These are phyloP conservation scores for Psidium friedrichsthalianum DNA, from an alignment of 345 rosid genomes.

Conservation along the genomic window DNA sequence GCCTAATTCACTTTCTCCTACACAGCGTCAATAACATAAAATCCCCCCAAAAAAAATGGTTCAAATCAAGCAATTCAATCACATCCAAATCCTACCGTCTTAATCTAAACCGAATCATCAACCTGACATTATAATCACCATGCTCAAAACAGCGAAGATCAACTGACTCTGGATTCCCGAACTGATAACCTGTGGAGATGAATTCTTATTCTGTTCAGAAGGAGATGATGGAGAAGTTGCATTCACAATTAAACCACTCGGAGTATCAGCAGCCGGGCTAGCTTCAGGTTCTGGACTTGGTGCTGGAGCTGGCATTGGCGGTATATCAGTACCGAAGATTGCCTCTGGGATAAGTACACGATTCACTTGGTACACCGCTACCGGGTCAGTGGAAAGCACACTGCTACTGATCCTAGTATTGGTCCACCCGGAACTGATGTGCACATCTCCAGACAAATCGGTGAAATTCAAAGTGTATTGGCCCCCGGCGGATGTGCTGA, in stretches of 20 bases:
- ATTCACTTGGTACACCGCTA: slow-evolving; percentile 76
- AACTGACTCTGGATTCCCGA: slow-evolving; percentile 22
- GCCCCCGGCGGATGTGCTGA: slow-evolving; percentile 59
- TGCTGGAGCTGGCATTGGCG: slow-evolving; percentile 83
- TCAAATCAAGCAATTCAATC: slow-evolving; percentile 3
- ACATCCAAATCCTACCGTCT: background rate
- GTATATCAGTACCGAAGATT: slow-evolving; percentile 82
- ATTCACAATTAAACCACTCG: slow-evolving; percentile 18
- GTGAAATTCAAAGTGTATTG: slow-evolving; percentile 59
- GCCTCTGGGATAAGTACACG: slow-evolving; percentile 74
- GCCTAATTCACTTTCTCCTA: background rate
- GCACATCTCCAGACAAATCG: slow-evolving; percentile 51
- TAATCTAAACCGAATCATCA: background rate
- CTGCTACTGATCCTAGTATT: slow-evolving; percentile 70
- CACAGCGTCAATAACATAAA: background rate
- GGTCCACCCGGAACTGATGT: slow-evolving; percentile 64
- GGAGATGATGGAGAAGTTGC: slow-evolving; percentile 12
- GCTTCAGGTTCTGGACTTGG: slow-evolving; percentile 46
- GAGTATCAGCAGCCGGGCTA: slow-evolving; percentile 51
- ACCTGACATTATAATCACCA: slow-evolving; percentile 40
- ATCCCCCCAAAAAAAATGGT: slow-evolving; percentile 6
- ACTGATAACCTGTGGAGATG: slow-evolving; percentile 22
- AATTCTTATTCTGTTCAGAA: slow-evolving; percentile 5
- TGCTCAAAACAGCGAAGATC: slow-evolving; percentile 29
- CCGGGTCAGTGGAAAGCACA: slow-evolving; percentile 67